Evolutionary conservation across 2,329 filamentous ascomycete genomes (phyloP), one percentile per base, ranked within the genome.

Genomic region (Trichophyton simii): DNA sequence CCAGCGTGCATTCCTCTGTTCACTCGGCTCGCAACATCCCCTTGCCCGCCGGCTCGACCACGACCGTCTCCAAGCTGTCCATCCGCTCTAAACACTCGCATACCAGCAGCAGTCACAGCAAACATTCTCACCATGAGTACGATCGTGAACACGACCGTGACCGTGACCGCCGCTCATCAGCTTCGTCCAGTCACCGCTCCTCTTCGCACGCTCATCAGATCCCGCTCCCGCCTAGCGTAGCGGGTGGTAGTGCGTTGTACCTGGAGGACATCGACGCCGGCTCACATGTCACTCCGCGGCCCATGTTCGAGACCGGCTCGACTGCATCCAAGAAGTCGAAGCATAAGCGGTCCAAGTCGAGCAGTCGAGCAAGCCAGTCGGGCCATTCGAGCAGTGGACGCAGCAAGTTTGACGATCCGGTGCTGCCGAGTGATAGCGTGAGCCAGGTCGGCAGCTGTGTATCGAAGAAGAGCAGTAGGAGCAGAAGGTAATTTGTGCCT

Each of bases 281-380:
- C 58, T 75, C 74, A 13, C 85, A 91, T 18, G 78, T 99, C 66
- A 87, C 86, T 0, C 82, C 59, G 25, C 62, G 62, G 1, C 52
- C 61, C 6, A 66, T 66, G 28, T 69, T 68, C 13, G 65, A 64
- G 6, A 7, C n/a, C 57, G 2, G 57, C 36, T 59, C 72, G 70
- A 62, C 57, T 58, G 66, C 15, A 64, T 67, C 38, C 57, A 65
- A 9, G 73, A 72, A 20, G 70, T 62, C 60, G n/a, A 36, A 60
- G 15, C 61, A 61, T 9, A 41, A 58, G 6, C 62, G 61, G 8
- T 57, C 44, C 8, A 62, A 61, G 22, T 28, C 59, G 38, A 57
- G 44, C 18, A 61, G 62, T 28, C 41, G 55, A 13, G 48, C 57
- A 13, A 64, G 62, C 6, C 50, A 54, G 57, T 59, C 57, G 18